Percentiles rank a stretch among this genome's conserved stretches.
phyloP scores from a whole-genome alignment of 257 asterid genomes.

The Handroanthus guayacan region DNA sequence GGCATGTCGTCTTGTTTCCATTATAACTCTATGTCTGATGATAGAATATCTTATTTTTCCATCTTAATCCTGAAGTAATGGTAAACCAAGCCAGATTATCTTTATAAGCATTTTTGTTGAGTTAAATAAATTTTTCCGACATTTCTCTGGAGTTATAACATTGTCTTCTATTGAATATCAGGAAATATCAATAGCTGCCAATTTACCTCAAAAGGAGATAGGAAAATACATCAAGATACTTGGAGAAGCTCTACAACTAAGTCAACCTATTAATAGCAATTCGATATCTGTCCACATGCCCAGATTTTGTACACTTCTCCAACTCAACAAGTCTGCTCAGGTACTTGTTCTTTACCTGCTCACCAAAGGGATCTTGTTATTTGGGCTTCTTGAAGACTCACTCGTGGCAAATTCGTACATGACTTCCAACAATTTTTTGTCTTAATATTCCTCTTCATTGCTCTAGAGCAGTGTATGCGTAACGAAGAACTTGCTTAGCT shows the following conservation, averaged over 20 bases:
- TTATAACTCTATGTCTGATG: neutral
- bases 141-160: constrained; percentile 28
- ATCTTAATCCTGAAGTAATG: neutral
- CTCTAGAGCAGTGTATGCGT: neutral
- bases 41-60: neutral
- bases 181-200: constrained; percentile 97
- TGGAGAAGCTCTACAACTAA: constrained; percentile 96
- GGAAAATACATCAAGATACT: constrained; percentile 97
- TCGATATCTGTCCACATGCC: constrained; percentile 99
- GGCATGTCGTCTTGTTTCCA: constrained; percentile 7
- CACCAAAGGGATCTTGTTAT: constrained; percentile 9
- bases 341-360: constrained; percentile 49
- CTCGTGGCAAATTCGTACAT: constrained; percentile 9
- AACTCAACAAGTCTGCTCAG: constrained; percentile 99
- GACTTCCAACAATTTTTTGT: constrained; percentile 17
- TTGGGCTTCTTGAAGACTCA: constrained; percentile 23
- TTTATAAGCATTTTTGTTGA: neutral
- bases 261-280: constrained; percentile 97
- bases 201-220: constrained; percentile 96
- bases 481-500: neutral
- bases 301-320: constrained; percentile 97
- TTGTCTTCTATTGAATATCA: constrained; percentile 40
- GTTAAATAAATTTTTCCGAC: constrained; percentile 14
- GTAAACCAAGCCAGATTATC: constrained; percentile 17
- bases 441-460: constrained; percentile 8